Percentiles rank a stretch among this genome's conserved stretches.
phyloP scores from a whole-genome alignment of 164 flowering plant genomes.

The Aristolochia californica region DNA sequence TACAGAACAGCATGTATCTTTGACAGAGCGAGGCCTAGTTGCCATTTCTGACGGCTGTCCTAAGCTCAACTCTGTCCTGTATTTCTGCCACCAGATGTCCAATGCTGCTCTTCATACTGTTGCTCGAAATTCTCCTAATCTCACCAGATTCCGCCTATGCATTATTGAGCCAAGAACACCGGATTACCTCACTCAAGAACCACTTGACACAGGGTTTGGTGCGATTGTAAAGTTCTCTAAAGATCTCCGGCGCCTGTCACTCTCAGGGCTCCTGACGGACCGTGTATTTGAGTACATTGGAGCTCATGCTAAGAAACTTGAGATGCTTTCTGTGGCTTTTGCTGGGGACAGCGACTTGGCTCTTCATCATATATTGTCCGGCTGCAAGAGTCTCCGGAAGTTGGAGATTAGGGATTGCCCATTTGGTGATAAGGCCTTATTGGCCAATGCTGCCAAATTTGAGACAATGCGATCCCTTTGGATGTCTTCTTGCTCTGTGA shows the following conservation, averaged over 20 bases:
- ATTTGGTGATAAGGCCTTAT: conserved; percentile 79
- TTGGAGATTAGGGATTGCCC: conserved; percentile 89
- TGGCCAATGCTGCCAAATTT: conserved; percentile 83
- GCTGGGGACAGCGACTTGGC: conserved; percentile 88
- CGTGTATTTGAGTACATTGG: conserved; percentile 68
- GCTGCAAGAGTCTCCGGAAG: conserved; percentile 72
- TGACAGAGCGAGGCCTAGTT: conserved; percentile 77
- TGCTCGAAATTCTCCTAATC: conserved; percentile 57
- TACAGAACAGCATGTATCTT: conserved; percentile 34
- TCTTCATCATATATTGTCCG: conserved; percentile 69
- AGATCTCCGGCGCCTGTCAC: conserved; percentile 61
- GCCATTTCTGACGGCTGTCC: conserved; percentile 71
- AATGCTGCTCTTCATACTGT: conserved; percentile 64
- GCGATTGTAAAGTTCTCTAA: conserved; percentile 80
- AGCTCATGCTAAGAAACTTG: conserved; percentile 53
- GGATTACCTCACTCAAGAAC: conserved; percentile 62
- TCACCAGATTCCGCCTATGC: conserved; percentile 81
- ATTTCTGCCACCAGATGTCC: conserved; percentile 89
- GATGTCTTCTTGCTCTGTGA: conserved; percentile 93
- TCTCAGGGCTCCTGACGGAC: conserved; percentile 81
- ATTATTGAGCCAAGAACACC: conserved; percentile 70
- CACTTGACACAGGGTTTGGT: conserved; percentile 76
- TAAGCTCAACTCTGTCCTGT: conserved; percentile 71
- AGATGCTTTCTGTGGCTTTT: conserved; percentile 87
- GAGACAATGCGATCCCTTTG: conserved; percentile 99